Evolutionary conservation across 2,329 filamentous ascomycete genomes (phyloP), one percentile per base, ranked within the genome.

Genomic region (Aspergillus japonicus): DNA sequence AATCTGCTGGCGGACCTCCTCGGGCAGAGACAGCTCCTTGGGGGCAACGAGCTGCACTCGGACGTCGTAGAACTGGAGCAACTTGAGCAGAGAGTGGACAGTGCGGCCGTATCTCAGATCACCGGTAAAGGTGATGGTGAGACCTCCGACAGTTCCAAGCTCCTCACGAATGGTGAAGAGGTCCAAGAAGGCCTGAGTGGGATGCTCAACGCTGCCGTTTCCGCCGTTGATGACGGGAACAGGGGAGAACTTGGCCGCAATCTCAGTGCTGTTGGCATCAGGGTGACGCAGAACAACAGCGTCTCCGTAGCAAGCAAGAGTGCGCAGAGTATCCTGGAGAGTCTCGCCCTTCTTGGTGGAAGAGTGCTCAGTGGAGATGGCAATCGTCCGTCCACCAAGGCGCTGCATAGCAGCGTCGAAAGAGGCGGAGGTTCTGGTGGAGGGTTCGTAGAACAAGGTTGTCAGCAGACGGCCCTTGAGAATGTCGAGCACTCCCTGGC

Each of bases 371-470:
- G 94, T 96, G 47, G 92, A 83, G 71, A 98, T 88, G 55, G 88
- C 83, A 56, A 99, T 85, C 3, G 90, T 94, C 52, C 92, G 86
- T 51, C 95, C 95, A 67, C 95, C 95, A 5, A 99, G 88, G 55
- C 96, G 90, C 82, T 99, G 96, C 95, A 99, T 99, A 47, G 95
- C 95, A 58, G 94, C 91, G 73, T 99, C 95, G 70, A 99, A 99
- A 3, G 95, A 99, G 42, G 91, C 87, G 12, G 94, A 97, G 5
- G 95, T 99, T 57, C 95, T 87, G 2, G 95, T 99, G 0, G 94
- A 98, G 2, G 95, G 95, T 82, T 99, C 95, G 77, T 93, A 99
- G 85, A 99, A 99, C 81, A 99, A 87, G 2, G 91, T 95, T 79
- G 89, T 92, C 42, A 99, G 84, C 12, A 99, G 86, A 50, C 90